phyloP scores from a whole-genome alignment of 257 asterid genomes.

The Rehmannia glutinosa region DNA sequence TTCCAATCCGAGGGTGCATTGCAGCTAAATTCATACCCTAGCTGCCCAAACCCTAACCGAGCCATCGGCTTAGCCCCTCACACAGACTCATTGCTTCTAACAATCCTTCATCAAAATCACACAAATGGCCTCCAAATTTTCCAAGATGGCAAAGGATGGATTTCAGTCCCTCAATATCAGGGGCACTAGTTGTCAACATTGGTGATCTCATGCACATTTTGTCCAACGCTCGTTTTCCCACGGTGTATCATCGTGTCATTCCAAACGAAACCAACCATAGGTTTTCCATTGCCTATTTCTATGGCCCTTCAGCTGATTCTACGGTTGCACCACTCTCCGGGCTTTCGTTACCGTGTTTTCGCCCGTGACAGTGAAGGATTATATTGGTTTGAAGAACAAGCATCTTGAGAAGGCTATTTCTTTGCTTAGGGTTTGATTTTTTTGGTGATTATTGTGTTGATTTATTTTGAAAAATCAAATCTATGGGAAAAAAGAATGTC shows the following conservation, averaged over 20 bases:
- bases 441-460: neutral
- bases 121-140: conserved; percentile 62
- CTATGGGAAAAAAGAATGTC: neutral
- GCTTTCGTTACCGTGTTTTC: conserved; percentile 30
- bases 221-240: conserved; percentile 49
- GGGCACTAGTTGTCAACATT: conserved; percentile 54
- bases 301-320: conserved; percentile 44
- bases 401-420: conserved; percentile 56
- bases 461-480: neutral
- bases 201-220: conserved; percentile 73
- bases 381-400: conserved; percentile 46
- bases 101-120: conserved; percentile 70
- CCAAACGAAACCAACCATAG: conserved; percentile 50
- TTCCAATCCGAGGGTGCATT: conserved; percentile 44
- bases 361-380: conserved; percentile 55
- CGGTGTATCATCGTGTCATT: conserved; percentile 57
- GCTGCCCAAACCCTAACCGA: conserved; percentile 66
- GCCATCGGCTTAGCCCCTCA: conserved; percentile 83
- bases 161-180: conserved; percentile 35
- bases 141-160: conserved; percentile 54
- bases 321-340: conserved; percentile 40
- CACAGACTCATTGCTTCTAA: conserved; percentile 66
- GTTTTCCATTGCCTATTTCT: conserved; percentile 51
- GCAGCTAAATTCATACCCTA: conserved; percentile 80
- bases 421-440: conserved; percentile 20